A percentile compares a stretch with the other conserved stretches of the same genome.
These are phyloP conservation scores for Linum trigynum DNA, from an alignment of 345 rosid species.

Conservation along the genomic window DNA sequence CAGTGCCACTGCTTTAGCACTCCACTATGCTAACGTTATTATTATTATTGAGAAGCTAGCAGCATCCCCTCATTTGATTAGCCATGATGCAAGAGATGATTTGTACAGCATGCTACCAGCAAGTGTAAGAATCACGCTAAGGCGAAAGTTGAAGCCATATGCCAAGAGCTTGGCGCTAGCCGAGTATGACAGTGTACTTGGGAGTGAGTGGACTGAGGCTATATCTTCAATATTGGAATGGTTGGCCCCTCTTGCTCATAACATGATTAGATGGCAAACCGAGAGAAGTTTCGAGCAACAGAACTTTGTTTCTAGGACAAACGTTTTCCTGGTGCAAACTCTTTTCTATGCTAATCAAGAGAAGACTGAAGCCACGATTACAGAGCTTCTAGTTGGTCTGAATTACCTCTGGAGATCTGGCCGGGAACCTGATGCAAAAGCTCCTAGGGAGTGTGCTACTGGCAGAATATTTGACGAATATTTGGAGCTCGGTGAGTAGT, in stretches of 20 bases:
- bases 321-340: slow-evolving; percentile 81
- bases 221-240: slow-evolving; percentile 73
- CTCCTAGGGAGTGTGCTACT: slow-evolving; percentile 56
- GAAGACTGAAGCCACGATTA: slow-evolving; percentile 80
- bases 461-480: slow-evolving; percentile 51
- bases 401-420: slow-evolving; percentile 82
- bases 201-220: slow-evolving; percentile 75
- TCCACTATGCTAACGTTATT: slow-evolving; percentile 93
- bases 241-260: slow-evolving; percentile 95
- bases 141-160: slow-evolving; percentile 69
- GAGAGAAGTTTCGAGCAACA: slow-evolving; percentile 93
- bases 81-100: slow-evolving; percentile 93
- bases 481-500: slow-evolving; percentile 40
- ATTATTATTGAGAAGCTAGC: slow-evolving; percentile 79
- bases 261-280: slow-evolving; percentile 93
- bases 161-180: slow-evolving; percentile 53
- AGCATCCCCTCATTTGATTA: slow-evolving; percentile 86
- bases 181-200: slow-evolving; percentile 54
- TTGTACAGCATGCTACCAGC: slow-evolving; percentile 89
- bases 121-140: slow-evolving; percentile 55
- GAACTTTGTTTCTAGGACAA: slow-evolving; percentile 67
- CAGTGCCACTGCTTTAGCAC: slow-evolving; percentile 79
- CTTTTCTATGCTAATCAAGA: slow-evolving; percentile 90
- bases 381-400: slow-evolving; percentile 94
- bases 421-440: slow-evolving; percentile 64